A percentile compares a stretch with the other conserved stretches of the same genome.
These are phyloP conservation scores for Phylloporus sp. DNA, from an alignment of 768 basidiomycete species.

Conservation along the genomic window DNA sequence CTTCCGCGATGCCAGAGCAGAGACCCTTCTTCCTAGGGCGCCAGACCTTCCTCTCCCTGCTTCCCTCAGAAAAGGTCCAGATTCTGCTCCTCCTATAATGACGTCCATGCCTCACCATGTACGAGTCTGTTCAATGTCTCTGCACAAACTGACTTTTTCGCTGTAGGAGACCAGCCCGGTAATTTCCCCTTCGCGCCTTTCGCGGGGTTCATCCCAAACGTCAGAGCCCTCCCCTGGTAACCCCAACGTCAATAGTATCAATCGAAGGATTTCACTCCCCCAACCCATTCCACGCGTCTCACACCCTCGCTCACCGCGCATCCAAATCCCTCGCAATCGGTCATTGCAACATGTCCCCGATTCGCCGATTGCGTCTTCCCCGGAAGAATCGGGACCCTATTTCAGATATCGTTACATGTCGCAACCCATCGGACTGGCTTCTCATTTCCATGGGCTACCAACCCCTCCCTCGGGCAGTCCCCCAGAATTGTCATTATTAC, in stretches of 20 bases:
- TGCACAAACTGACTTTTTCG: neutral
- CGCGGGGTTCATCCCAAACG: constrained; percentile 2
- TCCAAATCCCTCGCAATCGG: constrained; percentile 14
- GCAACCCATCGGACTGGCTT: neutral
- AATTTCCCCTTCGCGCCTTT: neutral
- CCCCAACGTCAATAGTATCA: too few relatives aligned
- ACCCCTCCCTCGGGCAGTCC: constrained; percentile 8
- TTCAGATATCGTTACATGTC: constrained; percentile 7
- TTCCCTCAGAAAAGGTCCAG: neutral
- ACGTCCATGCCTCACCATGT: neutral
- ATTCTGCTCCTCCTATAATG: neutral
- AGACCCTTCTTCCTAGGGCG: constrained; percentile 25
- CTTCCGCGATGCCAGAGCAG: constrained; percentile 33
- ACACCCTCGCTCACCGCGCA: constrained; percentile 1
- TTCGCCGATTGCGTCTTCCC: constrained; percentile 16
- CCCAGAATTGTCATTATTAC: neutral
- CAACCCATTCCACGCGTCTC: neutral
- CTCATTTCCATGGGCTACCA: neutral
- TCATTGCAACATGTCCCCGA: neutral
- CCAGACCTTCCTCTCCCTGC: constrained; percentile 25
- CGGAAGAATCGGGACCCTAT: constrained; percentile 13
- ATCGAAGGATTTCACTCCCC: constrained; percentile 4
- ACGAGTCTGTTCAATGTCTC: neutral
- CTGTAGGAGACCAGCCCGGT: neutral
- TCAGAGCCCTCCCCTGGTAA: neutral